phyloP scores from a whole-genome alignment of 129 eudicot species.

The Arctium lappa region DNA sequence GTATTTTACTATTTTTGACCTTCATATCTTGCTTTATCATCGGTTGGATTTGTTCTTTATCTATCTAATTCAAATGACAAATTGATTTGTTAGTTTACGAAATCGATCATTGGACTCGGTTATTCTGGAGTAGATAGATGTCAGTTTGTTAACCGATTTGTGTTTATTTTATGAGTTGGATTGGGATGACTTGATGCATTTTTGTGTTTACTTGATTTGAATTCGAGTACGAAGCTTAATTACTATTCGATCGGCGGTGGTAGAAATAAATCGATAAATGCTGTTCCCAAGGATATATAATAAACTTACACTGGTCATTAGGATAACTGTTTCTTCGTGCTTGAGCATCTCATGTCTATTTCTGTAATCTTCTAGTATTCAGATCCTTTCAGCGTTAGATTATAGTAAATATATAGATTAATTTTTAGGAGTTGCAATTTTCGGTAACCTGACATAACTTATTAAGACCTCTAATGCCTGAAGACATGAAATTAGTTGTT shows the following conservation, averaged over 20 bases:
- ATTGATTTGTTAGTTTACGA: not conserved
- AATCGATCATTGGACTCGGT: not conserved
- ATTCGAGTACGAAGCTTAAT: not conserved
- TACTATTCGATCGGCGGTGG: not conserved
- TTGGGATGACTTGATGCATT: not conserved
- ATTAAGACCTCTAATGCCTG: not conserved
- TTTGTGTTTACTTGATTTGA: not conserved
- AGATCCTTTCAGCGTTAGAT: too few relatives aligned
- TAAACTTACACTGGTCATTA: not conserved
- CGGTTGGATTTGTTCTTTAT: not conserved
- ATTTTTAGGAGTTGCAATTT: not conserved
- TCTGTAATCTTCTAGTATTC: not conserved
- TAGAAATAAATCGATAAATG: not conserved
- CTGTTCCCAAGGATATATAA: not conserved
- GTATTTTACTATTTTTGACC: not conserved
- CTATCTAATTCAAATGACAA: not conserved
- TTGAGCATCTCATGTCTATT: not conserved
- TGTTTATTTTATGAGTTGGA: not conserved
- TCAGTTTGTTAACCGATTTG: not conserved
- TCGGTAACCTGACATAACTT: not conserved
- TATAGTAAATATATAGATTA: not conserved
- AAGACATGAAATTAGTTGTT: not conserved
- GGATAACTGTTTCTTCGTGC: not conserved
- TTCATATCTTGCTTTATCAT: not conserved
- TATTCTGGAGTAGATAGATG: not conserved